Evolutionary conservation across 148 eudicot genomes (phyloP).

Genomic region (Fallopia convolvulus): DNA sequence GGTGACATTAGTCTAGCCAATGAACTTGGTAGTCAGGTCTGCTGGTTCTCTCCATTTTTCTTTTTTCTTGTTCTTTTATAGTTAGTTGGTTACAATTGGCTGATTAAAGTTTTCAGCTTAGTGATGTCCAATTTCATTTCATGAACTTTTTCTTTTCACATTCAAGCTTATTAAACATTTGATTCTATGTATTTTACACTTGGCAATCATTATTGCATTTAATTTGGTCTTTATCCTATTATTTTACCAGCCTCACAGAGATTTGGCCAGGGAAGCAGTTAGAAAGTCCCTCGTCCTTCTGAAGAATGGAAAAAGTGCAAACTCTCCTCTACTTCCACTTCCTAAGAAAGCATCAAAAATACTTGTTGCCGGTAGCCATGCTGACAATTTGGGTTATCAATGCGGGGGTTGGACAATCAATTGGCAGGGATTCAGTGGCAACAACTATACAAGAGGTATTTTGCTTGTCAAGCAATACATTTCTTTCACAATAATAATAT

Average conservation of each 20-base stretch:
- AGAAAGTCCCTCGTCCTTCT: constrained; percentile 86
- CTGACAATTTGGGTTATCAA: constrained; percentile 90
- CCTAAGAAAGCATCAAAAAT: constrained; percentile 50
- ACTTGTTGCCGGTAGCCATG: constrained; percentile 77
- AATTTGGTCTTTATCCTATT: background rate
- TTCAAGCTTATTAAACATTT: background rate
- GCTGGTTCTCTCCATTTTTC: background rate
- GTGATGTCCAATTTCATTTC: background rate
- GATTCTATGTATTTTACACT: background rate
- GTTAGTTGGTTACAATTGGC: too few species aligned
- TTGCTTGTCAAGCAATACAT: background rate
- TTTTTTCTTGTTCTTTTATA: background rate
- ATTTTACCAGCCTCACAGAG: constrained; percentile 58
- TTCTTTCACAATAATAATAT: background rate
- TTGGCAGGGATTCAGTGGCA: constrained; percentile 92
- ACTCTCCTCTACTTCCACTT: constrained; percentile 52
- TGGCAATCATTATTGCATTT: background rate
- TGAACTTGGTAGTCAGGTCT: constrained; percentile 65
- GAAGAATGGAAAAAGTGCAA: constrained; percentile 62
- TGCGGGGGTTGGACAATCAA: constrained; percentile 94
- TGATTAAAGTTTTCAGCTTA: background rate
- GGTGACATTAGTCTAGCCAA: constrained; percentile 62
- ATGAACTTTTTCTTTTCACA: background rate
- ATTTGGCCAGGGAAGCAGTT: constrained; percentile 89
- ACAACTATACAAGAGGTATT: constrained; percentile 57